Base-by-base conservation (phyloP, 345 rosid species). In the Alliaria petiolata region DNA sequence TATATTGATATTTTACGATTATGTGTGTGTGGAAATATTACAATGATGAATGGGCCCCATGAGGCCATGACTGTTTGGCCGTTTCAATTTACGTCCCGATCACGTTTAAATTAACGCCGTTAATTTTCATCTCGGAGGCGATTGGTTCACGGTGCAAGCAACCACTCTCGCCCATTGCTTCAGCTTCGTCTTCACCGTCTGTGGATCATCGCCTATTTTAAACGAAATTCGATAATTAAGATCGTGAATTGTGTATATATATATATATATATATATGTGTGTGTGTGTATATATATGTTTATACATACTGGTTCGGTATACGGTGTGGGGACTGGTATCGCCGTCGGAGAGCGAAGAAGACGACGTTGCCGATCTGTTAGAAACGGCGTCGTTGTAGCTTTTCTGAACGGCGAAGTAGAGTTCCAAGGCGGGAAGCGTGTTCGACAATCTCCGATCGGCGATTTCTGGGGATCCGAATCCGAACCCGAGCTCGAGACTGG, bases 91-190 rank as follows among this genome's bases (percentile, higher is more conserved):
- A 62, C 65, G 42, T 49, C 51, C 33, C 28, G 25, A 70, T 31
- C 62, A n/a, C n/a, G 64, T 34, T 7, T 19, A 44, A 22, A 31
- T 53, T 34, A 67, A 74, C 78, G 69, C 69, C 69, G 69, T 68
- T 12, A 40, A 47, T 0, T 13, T 34, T 74, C 69, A 76, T 76
- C 65, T 76, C 51, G 79, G 75, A 1, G 93, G 79, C 43, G 79
- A 78, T 74, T 90, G 96, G 68, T 86, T 77, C 73, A 93, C 96
- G 58, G 97, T 78, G 78, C 98, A 93, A 13, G 93, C 98, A 73
- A 93, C 98, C 78, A 90, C 92, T 80, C 84, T 92, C 46, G 97
- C 98, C 97, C 98, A 90, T 70, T 87, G 96, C 77, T 84, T 86
- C 76, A 93, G 76, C 82, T 92, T 84, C 69, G 86, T 89, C 85